Base-by-base conservation (phyloP, 2,329 filamentous ascomycete genomes). In the Emmonsiellopsis sp. region DNA sequence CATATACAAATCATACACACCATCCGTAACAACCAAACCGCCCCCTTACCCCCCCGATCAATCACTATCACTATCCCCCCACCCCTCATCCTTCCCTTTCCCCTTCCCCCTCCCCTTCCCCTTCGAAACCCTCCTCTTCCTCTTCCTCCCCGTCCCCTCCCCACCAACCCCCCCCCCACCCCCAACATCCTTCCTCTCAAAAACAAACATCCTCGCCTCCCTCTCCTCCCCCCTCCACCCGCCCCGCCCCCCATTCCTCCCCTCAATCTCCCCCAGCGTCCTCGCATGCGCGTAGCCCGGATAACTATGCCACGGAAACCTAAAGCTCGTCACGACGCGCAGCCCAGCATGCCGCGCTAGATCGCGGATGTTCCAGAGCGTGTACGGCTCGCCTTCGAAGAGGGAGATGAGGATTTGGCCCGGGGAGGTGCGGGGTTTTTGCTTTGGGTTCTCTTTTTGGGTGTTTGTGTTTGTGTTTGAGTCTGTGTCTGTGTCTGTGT, bases 331-430 rank as follows among this genome's bases (percentile, higher is more conserved):
- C 11, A 73, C 68, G 53, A 76, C 70, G 56, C 65, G 62, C 57
- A 76, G 53, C n/a, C 73, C 71, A 42, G 68, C 68, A 63, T 95
- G 88, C 6, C 92, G 79, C 2, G 82, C 93, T 32, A 98, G 76
- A 72, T 96, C 92, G 37, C 85, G 81, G 31, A 97, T 79, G 72
- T 97, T 96, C 93, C 93, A 98, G 1, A 96, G 78, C 2, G 89
- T 92, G 68, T 98, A 98, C 0, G 93, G 93, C 68, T 94, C 86
- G 55, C 87, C 87, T 69, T 96, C 92, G 68, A 98, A 98, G 8
- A 97, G 74, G 0, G 90, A 94, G 21, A 97, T 83, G 51, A 95
- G 71, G 52, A 96, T 83, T 61, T 80, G 70, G 5, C 74, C 74
- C n/a, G 68, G 66, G 3, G 62, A 64, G 8, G 62, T 64, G 21